Base-by-base conservation (phyloP, 106 monocot species). In the Narthecium ossifragum region DNA sequence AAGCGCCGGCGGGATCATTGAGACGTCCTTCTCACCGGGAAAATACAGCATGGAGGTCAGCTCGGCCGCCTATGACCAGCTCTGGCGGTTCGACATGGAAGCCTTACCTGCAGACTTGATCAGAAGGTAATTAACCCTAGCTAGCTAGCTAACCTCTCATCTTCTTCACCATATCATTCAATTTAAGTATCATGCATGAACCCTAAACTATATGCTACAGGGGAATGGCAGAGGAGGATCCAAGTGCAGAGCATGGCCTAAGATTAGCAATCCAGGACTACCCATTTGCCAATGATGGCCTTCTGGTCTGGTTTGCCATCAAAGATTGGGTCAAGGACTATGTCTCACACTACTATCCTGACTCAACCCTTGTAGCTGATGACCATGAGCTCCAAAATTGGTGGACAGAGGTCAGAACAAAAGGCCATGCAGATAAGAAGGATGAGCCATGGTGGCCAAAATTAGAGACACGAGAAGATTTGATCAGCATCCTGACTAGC, bases 401-500 rank as follows among this genome's bases (percentile, higher is more conserved):
- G 80, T 94, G 80, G 83, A 49, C 60, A 1, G 93, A 89, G 54
- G 63, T 83, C 32, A 53, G 82, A 3, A 75, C 58, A 23, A 50
- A 49, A 17, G 93, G 93, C n/a, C 93, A 94, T 53, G 83, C 25
- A 0, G 93, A 94, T 72, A 86, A 85, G 69, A 70, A 75, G 55
- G 69, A 85, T 55, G 90, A 80, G 66, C 81, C 80, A 5, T 90
- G 90, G 85, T 94, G 93, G 93, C 89, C 93, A 13, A 32, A 3
- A 8, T 40, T 86, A 27, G 24, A 69, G 26, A 68, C 65, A 0
- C 66, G 40, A 0, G 60, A 48, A 0, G 63, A 67, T 51, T 69
- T 94, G 12, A 29, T 69, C 34, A 34, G 63, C 0, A 46, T 83
- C 11, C 52, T 85, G 14, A 80, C 77, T 59, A 94, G 83, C 40